Evolutionary conservation across 2,329 filamentous ascomycete genomes (phyloP), one percentile per base, ranked within the genome.

Genomic region (Cercospora sp.): DNA sequence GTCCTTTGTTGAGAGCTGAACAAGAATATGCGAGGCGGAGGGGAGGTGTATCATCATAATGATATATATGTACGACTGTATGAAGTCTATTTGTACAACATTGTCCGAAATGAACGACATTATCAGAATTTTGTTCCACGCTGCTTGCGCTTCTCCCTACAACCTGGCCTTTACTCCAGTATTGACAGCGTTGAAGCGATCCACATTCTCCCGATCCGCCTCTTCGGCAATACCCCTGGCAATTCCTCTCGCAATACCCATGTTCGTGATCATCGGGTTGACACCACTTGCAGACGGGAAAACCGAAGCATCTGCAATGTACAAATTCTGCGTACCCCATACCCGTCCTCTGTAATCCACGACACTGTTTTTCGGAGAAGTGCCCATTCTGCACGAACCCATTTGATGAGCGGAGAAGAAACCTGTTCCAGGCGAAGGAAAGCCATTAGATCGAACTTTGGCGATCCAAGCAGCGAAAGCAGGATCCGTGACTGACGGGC

Each of bases 391-490:
- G 74, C 90, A 92, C 9, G 88, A 88, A 24, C 91, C 90, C 91
- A 94, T 94, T 81, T 94, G 91, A 79, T 94, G 91, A 18, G 91
- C 91, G n/a, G 88, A 90, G 32, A 84, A 80, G 74, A 88, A 91
- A n/a, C 81, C 77, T 24, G 83, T 82, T 32, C 84, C 81, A 0
- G 87, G 86, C 1, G 79, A 76, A 0, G 84, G 79, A 10, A 87
- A 80, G 0, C 82, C 84, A 67, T 80, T 81, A 60, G 85, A 85
- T 45, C 85, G 83, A 21, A 87, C 76, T 45, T 66, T 73, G 65
- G 84, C 79, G 12, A 89, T 68, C 90, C 90, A 93, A 7, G 82
- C 80, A 32, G 82, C 81, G 79, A 93, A 92, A 1, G 77, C 79
- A 1, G 84, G 79, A 72, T 91, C 87, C 43, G 85, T 87, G 72